phyloP scores from a whole-genome alignment of 1,139 yeast species.

The Sugiyamaella japonica region DNA sequence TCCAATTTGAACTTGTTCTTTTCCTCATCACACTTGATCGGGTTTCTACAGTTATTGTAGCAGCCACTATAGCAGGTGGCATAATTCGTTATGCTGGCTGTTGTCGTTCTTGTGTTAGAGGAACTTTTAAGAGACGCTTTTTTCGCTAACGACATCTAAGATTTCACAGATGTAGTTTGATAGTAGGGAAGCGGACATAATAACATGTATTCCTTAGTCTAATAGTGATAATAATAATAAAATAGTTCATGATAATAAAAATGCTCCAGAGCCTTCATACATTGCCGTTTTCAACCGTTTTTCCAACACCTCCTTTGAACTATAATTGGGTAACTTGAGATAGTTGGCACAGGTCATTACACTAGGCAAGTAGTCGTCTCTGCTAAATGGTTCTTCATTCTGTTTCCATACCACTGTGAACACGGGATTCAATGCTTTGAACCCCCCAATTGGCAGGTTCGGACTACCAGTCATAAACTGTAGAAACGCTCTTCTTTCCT shows the following conservation, averaged over 20 bases:
- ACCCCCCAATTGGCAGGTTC: conserved; percentile 90
- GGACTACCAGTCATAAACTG: conserved; percentile 96
- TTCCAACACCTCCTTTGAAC: conserved; percentile 59
- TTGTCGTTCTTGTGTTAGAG: conserved; percentile 10
- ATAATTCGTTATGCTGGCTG: not conserved
- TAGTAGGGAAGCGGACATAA: conserved; percentile 29
- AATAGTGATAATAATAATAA: conserved; percentile 2
- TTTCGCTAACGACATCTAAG: conserved; percentile 30
- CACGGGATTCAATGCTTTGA: conserved; percentile 75
- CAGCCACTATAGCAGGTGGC: conserved; percentile 18
- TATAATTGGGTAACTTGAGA: conserved; percentile 82
- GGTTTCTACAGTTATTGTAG: conserved; percentile 20
- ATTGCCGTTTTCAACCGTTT: conserved; percentile 66
- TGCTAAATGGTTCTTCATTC: conserved; percentile 57
- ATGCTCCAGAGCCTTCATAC: conserved; percentile 86
- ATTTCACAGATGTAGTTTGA: conserved; percentile 28
- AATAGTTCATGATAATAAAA: conserved; percentile 56
- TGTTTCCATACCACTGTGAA: conserved; percentile 81
- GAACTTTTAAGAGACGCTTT: conserved; percentile 19
- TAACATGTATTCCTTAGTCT: not conserved
- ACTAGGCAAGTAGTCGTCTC: conserved; percentile 91
- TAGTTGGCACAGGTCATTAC: conserved; percentile 99
- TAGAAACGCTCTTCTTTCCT: conserved; percentile 68
- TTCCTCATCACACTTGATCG: conserved; percentile 12
- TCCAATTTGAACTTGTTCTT: not conserved